Base-by-base conservation (phyloP, 2,329 filamentous ascomycete genomes). In the Fusarium citri region DNA sequence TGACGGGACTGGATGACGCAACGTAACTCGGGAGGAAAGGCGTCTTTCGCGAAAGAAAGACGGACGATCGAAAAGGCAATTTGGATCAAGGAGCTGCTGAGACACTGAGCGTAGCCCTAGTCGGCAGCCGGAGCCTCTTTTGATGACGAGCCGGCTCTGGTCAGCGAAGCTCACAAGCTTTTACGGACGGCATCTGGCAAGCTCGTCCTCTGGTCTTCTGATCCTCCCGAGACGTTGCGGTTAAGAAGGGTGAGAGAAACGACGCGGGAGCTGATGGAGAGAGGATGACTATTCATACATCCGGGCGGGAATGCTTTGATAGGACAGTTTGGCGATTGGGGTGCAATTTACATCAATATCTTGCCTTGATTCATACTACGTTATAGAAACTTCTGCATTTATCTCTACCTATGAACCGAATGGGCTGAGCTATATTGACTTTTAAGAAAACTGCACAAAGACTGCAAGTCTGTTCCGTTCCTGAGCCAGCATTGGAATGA, bases 281-380 rank as follows among this genome's bases (percentile, higher is more conserved):
- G 34, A 37, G 31, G 31, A 77, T 72, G 77, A 73, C 71, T 77
- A 74, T 78, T 77, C 73, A 78, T 78, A 78, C 75, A 79, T 78
- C 73, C 77, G 77, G 76, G 75, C 75, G 76, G 77, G 76, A 77
- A 77, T 79, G 74, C 76, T 81, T 83, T 76, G 79, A 83, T 83
- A 83, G 82, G 82, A 82, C 80, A 78, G 77, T 83, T 82, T 82
- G 83, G 83, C 83, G 82, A 84, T 81, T 80, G 83, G 82, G 82
- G 82, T 84, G 83, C 78, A 83, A 81, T 83, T 81, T 75, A 80
- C 79, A 78, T 79, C 72, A 76, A 75, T 77, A 74, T 76, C 69
- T 74, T 71, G 59, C 69, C 65, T 74, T 69, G 62, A 72, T 62
- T 68, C 66, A 59, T 61, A 55, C 61, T 64, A 64, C 57, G 56